These are phyloP conservation scores for Plasmodium falciparum DNA, from an alignment of 169 alveolate genomes.

Conservation along the genomic window DNA sequence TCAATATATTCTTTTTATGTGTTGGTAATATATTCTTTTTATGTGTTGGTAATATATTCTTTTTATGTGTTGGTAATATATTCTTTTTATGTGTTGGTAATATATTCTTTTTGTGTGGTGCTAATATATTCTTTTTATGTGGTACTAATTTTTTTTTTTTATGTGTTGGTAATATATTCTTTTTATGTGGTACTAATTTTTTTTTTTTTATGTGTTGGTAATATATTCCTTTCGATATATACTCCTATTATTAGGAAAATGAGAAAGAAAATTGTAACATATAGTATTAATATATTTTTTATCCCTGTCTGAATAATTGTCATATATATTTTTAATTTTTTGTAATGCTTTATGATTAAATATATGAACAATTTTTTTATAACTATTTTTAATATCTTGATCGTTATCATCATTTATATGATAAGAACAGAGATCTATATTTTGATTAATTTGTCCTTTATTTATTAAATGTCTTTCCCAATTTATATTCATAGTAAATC, in stretches of 20 bases:
- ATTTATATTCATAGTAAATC: slow-evolving; percentile 60
- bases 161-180: too few species aligned
- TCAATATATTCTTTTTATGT: neutral
- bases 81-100: neutral
- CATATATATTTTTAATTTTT: slow-evolving; percentile 15
- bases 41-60: slow-evolving; percentile 13
- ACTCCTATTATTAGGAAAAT: slow-evolving; percentile 43
- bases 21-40: slow-evolving; percentile 3
- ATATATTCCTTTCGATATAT: slow-evolving; percentile 38
- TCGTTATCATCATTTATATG: slow-evolving; percentile 9
- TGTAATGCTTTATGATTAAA: slow-evolving; percentile 14
- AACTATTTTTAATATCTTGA: slow-evolving; percentile 7
- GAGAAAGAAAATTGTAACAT: slow-evolving; percentile 23
- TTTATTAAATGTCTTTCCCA: slow-evolving; percentile 70
- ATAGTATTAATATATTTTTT: slow-evolving; percentile 25
- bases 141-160: too few species aligned
- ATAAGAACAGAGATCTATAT: slow-evolving; percentile 65
- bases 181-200: too few species aligned
- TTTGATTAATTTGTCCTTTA: slow-evolving; percentile 5
- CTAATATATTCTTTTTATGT: too few species aligned
- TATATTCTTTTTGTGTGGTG: slow-evolving; percentile 15
- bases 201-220: neutral
- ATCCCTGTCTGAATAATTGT: slow-evolving; percentile 22
- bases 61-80: too few species aligned
- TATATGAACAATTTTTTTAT: slow-evolving; percentile 15